Percentiles rank a stretch among this genome's conserved stretches.
Evolutionary conservation across 495 filamentous ascomycete species (phyloP).

Genomic region (Cetradonia linearis): DNA sequence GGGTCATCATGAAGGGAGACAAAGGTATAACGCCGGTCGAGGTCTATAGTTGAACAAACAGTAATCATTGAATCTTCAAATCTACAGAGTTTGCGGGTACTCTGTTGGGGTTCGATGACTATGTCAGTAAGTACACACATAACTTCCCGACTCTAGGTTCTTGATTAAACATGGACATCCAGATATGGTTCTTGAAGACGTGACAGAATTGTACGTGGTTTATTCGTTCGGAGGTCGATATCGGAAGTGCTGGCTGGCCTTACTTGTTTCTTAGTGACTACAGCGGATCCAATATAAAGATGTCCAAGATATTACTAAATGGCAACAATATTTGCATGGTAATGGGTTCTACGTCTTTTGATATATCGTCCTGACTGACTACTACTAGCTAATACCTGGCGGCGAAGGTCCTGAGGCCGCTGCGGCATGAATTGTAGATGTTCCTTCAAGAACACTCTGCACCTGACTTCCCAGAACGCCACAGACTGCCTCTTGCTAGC

Average conservation of each 20-base stretch:
- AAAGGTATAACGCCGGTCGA: slow-evolving; percentile 52
- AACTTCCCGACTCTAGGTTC: slow-evolving; percentile 4
- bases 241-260: not conserved
- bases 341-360: slow-evolving; percentile 17
- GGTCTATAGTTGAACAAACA: not conserved
- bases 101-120: slow-evolving; percentile 92
- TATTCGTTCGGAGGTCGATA: not conserved
- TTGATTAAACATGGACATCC: slow-evolving; percentile 15
- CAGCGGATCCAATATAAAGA: slow-evolving; percentile 70
- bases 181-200: slow-evolving; percentile 98
- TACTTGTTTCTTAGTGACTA: slow-evolving; percentile 59
- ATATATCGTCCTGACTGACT: not conserved
- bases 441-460: not conserved
- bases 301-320: slow-evolving; percentile 91
- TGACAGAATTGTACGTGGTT: slow-evolving; percentile 83
- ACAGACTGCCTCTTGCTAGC: not conserved
- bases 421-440: slow-evolving; percentile 20
- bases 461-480: not conserved
- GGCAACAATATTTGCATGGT: slow-evolving; percentile 99
- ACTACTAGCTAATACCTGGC: slow-evolving; percentile 67
- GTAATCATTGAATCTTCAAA: not conserved
- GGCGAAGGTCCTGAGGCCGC: slow-evolving; percentile 58
- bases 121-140: slow-evolving; percentile 79
- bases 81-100: slow-evolving; percentile 81
- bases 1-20: slow-evolving; percentile 99